Conservation (phyloP, 2,329 filamentous ascomycete genomes). For the Fusarium coffeatum region DNA sequence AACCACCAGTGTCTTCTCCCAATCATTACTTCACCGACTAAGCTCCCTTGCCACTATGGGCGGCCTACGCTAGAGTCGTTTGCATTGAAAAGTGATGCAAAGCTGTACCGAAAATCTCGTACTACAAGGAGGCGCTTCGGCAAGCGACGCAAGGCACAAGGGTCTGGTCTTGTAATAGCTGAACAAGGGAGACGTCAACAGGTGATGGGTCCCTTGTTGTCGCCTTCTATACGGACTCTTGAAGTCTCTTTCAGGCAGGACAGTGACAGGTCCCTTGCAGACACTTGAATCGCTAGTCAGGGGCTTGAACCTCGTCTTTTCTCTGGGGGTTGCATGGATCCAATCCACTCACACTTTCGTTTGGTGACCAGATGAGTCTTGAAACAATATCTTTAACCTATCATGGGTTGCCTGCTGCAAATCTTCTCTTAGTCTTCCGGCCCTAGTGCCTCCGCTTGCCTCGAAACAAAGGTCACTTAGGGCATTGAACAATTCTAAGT, state of each 20-base stretch:
- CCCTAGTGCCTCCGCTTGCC: slow-evolving; percentile 52
- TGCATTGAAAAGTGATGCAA: slow-evolving; percentile 20
- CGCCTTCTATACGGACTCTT: slow-evolving; percentile 8
- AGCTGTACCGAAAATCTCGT: slow-evolving; percentile 27
- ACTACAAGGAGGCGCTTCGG: slow-evolving; percentile 20
- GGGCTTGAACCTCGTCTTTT: slow-evolving; percentile 39
- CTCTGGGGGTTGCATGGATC: slow-evolving; percentile 36
- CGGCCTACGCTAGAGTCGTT: slow-evolving; percentile 45
- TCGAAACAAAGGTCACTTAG: slow-evolving; percentile 51
- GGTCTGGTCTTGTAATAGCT: slow-evolving; percentile 19
- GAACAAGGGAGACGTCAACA: slow-evolving; percentile 32
- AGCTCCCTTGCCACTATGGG: slow-evolving; percentile 40
- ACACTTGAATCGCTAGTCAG: slow-evolving; percentile 42
- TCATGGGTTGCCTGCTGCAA: slow-evolving; percentile 42
- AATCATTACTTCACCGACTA: slow-evolving; percentile 37
- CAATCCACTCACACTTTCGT: slow-evolving; percentile 40
- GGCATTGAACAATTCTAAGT: slow-evolving; percentile 39
- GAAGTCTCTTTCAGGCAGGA: slow-evolving; percentile 8
- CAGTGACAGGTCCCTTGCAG: slow-evolving; percentile 21
- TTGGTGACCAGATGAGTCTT: slow-evolving; percentile 45
- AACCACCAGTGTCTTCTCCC: slow-evolving; percentile 27
- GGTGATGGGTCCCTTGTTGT: slow-evolving; percentile 2
- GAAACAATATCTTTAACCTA: slow-evolving; percentile 49
- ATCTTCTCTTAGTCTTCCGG: slow-evolving; percentile 42
- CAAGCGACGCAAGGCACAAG: slow-evolving; percentile 14